Evolutionary conservation across 306 rosid genomes (phyloP).

Genomic region (Ceratonia siliqua): DNA sequence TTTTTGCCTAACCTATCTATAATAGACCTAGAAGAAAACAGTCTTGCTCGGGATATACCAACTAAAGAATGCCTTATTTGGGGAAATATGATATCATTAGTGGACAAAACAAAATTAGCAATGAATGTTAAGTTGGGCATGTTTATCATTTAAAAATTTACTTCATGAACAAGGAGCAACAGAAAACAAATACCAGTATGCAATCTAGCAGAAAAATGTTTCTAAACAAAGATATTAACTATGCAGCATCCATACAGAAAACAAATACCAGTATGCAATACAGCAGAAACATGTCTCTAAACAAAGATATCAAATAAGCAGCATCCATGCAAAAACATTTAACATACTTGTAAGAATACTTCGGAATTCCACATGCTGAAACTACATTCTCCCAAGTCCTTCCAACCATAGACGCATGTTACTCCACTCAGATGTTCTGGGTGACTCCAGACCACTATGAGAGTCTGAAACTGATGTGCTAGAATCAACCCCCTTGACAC

Average conservation of each 20-base stretch:
- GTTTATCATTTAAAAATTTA: not conserved
- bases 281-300: too few relatives aligned
- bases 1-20: not conserved
- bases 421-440: slow-evolving; percentile 73
- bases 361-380: slow-evolving; percentile 87
- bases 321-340: slow-evolving; percentile 19
- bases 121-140: not conserved
- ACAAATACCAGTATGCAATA: too few relatives aligned
- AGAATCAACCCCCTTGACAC: slow-evolving; percentile 54
- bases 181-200: not conserved
- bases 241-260: too few relatives aligned
- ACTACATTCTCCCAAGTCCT: slow-evolving; percentile 66
- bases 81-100: too few relatives aligned
- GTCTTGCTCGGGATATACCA: not conserved
- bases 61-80: not conserved
- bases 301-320: too few relatives aligned
- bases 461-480: slow-evolving; percentile 64
- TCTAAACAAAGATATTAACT: not conserved
- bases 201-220: not conserved
- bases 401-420: slow-evolving; percentile 74
- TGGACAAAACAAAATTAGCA: not conserved
- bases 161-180: not conserved
- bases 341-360: slow-evolving; percentile 86
- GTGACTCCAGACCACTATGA: slow-evolving; percentile 69
- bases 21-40: not conserved